phyloP scores from a whole-genome alignment of 1,284 basidiomycete genomes.

The Ceratobasidium sp. region DNA sequence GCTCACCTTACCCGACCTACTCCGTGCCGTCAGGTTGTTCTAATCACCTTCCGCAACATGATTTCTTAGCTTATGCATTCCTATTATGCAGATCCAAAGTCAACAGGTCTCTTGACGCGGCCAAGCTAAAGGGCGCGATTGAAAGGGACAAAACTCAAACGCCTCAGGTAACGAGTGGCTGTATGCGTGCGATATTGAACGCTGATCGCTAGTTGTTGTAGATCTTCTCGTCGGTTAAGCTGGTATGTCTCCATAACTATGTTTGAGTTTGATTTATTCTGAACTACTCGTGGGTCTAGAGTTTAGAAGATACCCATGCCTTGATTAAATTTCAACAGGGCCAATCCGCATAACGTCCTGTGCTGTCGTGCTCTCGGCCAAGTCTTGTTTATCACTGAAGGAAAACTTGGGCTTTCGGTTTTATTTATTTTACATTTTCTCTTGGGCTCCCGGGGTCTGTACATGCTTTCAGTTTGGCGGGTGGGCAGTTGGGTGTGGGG shows the following conservation, averaged over 20 bases:
- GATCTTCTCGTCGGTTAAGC: constrained; percentile 7
- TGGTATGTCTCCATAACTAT: background rate
- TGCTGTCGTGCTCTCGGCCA: background rate
- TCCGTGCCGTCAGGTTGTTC: background rate
- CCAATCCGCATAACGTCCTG: background rate
- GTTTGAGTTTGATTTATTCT: background rate
- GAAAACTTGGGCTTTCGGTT: background rate
- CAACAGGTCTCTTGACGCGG: background rate
- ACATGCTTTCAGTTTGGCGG: no score
- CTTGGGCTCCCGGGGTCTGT: no score
- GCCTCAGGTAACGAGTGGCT: background rate
- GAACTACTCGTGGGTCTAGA: background rate
- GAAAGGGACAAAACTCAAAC: background rate
- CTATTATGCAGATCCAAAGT: background rate
- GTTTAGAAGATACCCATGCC: constrained; percentile 1
- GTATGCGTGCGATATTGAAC: background rate
- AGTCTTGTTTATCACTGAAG: background rate
- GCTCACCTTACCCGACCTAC: background rate
- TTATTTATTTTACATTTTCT: no score
- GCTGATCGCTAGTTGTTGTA: background rate
- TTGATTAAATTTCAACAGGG: background rate
- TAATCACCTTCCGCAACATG: background rate
- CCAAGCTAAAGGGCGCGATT: background rate
- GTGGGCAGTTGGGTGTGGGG: no score
- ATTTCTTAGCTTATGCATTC: background rate